These are phyloP conservation scores for Termitomyces sp. DNA, from an alignment of 768 basidiomycete species.

Conservation along the genomic window DNA sequence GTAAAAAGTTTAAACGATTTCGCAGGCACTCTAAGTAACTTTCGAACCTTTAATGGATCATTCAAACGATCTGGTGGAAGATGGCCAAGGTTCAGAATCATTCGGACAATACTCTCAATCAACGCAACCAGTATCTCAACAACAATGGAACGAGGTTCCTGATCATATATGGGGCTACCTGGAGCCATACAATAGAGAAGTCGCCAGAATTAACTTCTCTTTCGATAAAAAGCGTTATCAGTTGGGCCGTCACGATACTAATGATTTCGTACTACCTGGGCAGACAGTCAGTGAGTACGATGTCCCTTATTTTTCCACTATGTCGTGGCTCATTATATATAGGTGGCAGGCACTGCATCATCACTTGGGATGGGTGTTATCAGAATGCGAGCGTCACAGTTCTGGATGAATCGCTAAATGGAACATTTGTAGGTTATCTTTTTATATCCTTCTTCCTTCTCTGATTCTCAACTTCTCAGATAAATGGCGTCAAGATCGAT, in stretches of 20 bases:
- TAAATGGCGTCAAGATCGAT: constrained; percentile 56
- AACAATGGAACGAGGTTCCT: constrained; percentile 10
- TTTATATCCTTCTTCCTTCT: not conserved
- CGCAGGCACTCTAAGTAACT: not conserved
- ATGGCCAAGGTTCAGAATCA: constrained; percentile 17
- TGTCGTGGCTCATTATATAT: not conserved
- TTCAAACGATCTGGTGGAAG: not conserved
- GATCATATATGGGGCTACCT: constrained; percentile 67
- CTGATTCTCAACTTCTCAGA: constrained; percentile 22
- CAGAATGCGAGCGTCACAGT: constrained; percentile 38
- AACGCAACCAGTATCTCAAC: constrained; percentile 37
- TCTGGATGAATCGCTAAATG: constrained; percentile 60
- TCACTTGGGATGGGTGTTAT: constrained; percentile 54
- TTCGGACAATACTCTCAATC: constrained; percentile 27
- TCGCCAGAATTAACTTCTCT: constrained; percentile 58
- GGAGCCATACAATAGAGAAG: constrained; percentile 48
- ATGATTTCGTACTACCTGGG: constrained; percentile 51
- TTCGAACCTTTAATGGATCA: constrained; percentile 6
- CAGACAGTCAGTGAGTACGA: constrained; percentile 62
- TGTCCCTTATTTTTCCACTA: not conserved
- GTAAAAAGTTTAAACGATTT: not conserved
- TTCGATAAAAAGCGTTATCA: constrained; percentile 39
- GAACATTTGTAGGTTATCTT: constrained; percentile 51
- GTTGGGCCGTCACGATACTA: constrained; percentile 47
- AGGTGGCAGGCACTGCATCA: constrained; percentile 54